Base-by-base conservation (phyloP, 139 green algal species). In the Volvox africanus region DNA sequence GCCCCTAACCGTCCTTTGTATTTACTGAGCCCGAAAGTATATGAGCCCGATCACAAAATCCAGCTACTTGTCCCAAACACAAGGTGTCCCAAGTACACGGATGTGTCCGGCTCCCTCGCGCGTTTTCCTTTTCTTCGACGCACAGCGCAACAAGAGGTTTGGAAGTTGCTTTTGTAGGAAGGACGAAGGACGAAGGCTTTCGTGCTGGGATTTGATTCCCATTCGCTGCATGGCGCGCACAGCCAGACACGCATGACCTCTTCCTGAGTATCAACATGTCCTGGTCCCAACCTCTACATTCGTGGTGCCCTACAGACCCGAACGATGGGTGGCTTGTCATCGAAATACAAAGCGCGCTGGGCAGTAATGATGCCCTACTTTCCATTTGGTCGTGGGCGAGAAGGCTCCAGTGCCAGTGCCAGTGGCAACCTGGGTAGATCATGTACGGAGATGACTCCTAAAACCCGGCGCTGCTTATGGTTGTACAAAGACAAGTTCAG, bases 281-380 rank as follows among this genome's bases (percentile, higher is more conserved):
- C 65, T 5, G 5, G 24, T 24, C 21, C 12, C 5, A 24, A 28
- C 11, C 65, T 12, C 65, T 26, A 69, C 62, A 69, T 30, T 28
- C 9, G 44, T 73, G 65, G 2, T 69, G 62, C 17, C 19, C 21
- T 26, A 75, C 86, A 90, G 86, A 75, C 32, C 50, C 30, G 30
- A 19, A 24, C 86, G 20, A 90, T 90, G 86, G 86, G 28, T 2
- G 86, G 86, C 73, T n/a, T 90, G 1, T 30, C 17, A 18, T 65
- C n/a, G 21, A 90, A 90, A 61, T 90, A 90, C 75, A 90, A 90
- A 75, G 14, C 20, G 18, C 86, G 86, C 73, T 90, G 86, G 86
- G 75, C 55, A 20, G 86, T 90, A 5, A 17, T 84, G 26, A 85
- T 90, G 73, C 86, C 86, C 11, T 90, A 84, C 73, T 85, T 73